A percentile compares a stretch with the other conserved stretches of the same genome.
Conservation (phyloP, 129 eudicot species). For the Sambucus nigra region DNA sequence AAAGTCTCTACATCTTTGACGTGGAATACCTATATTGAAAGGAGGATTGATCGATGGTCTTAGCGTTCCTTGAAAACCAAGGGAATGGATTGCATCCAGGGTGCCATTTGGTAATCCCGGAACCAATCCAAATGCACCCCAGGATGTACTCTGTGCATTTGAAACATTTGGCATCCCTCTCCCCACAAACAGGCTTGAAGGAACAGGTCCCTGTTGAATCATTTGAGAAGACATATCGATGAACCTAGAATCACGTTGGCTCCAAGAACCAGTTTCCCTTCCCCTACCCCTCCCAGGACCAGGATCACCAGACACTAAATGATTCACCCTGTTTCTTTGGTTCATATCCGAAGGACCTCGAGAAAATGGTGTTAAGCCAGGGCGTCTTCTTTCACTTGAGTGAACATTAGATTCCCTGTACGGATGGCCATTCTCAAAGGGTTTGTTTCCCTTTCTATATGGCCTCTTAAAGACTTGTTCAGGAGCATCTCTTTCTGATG, state of each 20-base stretch:
- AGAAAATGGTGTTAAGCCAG: slow-evolving; percentile 31
- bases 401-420: slow-evolving; percentile 51
- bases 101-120: slow-evolving; percentile 76
- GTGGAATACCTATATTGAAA: slow-evolving; percentile 63
- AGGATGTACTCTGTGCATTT: slow-evolving; percentile 56
- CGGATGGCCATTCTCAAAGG: slow-evolving; percentile 58
- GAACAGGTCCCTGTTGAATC: slow-evolving; percentile 54
- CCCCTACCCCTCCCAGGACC: slow-evolving; percentile 76
- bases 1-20: slow-evolving; percentile 88
- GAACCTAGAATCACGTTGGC: slow-evolving; percentile 55
- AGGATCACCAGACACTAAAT: slow-evolving; percentile 36
- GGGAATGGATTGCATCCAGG: slow-evolving; percentile 62
- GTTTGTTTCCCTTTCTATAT: slow-evolving; percentile 49
- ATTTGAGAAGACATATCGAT: slow-evolving; percentile 63
- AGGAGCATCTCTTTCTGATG: slow-evolving; percentile 49
- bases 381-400: slow-evolving; percentile 57
- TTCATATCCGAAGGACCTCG: slow-evolving; percentile 48
- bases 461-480: slow-evolving; percentile 57
- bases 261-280: slow-evolving; percentile 58
- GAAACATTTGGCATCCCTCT: slow-evolving; percentile 71
- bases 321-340: slow-evolving; percentile 42
- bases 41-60: slow-evolving; percentile 57
- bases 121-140: slow-evolving; percentile 79
- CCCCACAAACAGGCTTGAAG: slow-evolving; percentile 59
- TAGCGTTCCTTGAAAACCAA: slow-evolving; percentile 62